Conservation (phyloP, 2,329 filamentous ascomycete genomes). For the Leptosphaerulina australis region DNA sequence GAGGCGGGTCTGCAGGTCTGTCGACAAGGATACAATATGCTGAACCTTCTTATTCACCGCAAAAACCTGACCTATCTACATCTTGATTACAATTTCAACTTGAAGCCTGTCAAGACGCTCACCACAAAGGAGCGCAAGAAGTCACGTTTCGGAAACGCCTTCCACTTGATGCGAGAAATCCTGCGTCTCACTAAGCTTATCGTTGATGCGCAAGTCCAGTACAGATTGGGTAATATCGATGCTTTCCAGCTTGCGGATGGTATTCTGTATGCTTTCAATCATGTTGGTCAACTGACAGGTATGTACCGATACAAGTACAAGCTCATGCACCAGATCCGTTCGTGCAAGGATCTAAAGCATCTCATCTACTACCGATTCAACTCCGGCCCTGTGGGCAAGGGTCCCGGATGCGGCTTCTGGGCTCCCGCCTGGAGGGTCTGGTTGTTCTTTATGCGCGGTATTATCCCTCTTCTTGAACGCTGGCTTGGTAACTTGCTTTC, state of each 20-base stretch:
- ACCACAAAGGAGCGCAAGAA: slow-evolving; percentile 99
- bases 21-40: slow-evolving; percentile 98
- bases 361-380: slow-evolving; percentile 99
- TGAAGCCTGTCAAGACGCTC: slow-evolving; percentile 98
- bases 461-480: slow-evolving; percentile 92
- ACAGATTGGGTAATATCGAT: slow-evolving; percentile 95
- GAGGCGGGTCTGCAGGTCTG: slow-evolving; percentile 98
- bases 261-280: slow-evolving; percentile 99
- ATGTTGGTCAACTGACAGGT: slow-evolving; percentile 95
- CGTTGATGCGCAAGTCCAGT: slow-evolving; percentile 97
- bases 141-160: slow-evolving; percentile 97
- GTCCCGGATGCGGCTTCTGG: slow-evolving; percentile 98
- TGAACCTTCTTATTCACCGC: slow-evolving; percentile 94
- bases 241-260: slow-evolving; percentile 98
- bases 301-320: slow-evolving; percentile 99
- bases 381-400: slow-evolving; percentile 93
- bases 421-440: slow-evolving; percentile 98
- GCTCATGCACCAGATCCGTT: slow-evolving; percentile 98
- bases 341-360: slow-evolving; percentile 98
- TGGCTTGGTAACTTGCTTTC: slow-evolving; percentile 97
- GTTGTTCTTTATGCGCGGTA: slow-evolving; percentile 99
- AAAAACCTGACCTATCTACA: slow-evolving; percentile 99
- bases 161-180: slow-evolving; percentile 98
- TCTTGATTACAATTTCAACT: slow-evolving; percentile 98
- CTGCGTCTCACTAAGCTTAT: slow-evolving; percentile 94